Conservation (phyloP, 371 early-diverging fungal species). For the Apophysomyces ossiformis region DNA sequence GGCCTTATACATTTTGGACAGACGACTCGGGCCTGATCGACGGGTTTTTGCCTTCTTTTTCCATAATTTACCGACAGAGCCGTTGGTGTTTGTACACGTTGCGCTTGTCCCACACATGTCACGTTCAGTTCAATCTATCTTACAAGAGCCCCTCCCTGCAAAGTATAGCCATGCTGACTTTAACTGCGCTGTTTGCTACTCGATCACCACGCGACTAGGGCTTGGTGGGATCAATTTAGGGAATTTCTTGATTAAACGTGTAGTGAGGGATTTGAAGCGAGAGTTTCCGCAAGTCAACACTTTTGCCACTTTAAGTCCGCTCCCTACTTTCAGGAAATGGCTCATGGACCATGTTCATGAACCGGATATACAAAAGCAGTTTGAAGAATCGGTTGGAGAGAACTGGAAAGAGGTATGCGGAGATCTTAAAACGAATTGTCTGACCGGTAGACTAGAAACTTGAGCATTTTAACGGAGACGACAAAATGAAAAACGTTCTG, state of each 20-base stretch:
- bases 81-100: conserved; percentile 84
- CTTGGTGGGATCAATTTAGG: conserved; percentile 87
- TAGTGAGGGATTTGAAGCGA: conserved; percentile 69
- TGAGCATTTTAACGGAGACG: conserved; percentile 23
- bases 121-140: conserved; percentile 63
- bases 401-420: conserved; percentile 30
- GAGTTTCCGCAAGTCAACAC: conserved; percentile 69
- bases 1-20: neutral
- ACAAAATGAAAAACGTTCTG: conserved; percentile 61
- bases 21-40: conserved; percentile 76
- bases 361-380: conserved; percentile 14
- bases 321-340: conserved; percentile 86
- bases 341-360: conserved; percentile 39
- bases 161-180: conserved; percentile 34
- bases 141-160: conserved; percentile 59
- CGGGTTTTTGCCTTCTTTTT: conserved; percentile 84
- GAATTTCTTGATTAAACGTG: conserved; percentile 85
- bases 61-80: conserved; percentile 70
- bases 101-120: conserved; percentile 67
- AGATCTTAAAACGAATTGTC: neutral
- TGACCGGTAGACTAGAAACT: conserved; percentile 12
- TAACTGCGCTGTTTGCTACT: conserved; percentile 83
- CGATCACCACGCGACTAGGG: conserved; percentile 83
- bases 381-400: neutral
- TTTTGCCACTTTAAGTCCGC: conserved; percentile 87